Evolutionary conservation across 2,329 filamentous ascomycete species (phyloP).

Genomic region (Sporothrix mexicana): DNA sequence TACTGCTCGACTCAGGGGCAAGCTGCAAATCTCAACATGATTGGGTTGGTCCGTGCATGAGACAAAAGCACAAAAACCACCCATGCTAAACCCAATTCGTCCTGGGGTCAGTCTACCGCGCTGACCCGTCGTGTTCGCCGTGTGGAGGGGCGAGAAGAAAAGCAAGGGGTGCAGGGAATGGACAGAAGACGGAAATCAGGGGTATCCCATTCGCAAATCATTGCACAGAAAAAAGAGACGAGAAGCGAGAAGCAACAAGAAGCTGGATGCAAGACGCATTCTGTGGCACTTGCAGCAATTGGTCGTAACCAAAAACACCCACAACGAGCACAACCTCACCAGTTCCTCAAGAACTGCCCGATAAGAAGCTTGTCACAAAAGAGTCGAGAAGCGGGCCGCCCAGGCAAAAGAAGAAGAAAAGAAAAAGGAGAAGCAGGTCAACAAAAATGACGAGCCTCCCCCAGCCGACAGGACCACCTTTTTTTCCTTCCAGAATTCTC

Average conservation of each 20-base stretch:
- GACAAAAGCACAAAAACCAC: slow-evolving; percentile 14
- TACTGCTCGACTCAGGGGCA: slow-evolving; percentile 30
- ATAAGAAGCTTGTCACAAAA: neutral
- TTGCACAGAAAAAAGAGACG: neutral
- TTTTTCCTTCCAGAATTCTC: slow-evolving; percentile 11
- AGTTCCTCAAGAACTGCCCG: neutral
- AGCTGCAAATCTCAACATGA: slow-evolving; percentile 28
- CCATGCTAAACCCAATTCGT: slow-evolving; percentile 27
- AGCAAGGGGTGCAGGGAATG: slow-evolving; percentile 20
- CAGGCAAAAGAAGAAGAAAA: neutral
- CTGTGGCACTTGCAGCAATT: slow-evolving; percentile 2
- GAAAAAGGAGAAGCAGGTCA: slow-evolving; percentile 1
- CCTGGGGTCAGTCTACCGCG: slow-evolving; percentile 22
- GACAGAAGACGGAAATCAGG: slow-evolving; percentile 30
- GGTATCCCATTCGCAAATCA: slow-evolving; percentile 35
- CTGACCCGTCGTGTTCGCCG: slow-evolving; percentile 22
- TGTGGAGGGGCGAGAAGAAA: slow-evolving; percentile 3
- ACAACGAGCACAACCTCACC: slow-evolving; percentile 1
- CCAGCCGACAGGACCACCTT: neutral
- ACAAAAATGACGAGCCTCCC: slow-evolving; percentile 15
- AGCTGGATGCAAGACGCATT: neutral
- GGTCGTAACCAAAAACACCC: neutral
- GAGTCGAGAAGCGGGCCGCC: neutral
- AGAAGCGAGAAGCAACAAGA: neutral
- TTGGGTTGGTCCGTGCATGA: slow-evolving; percentile 30